Evolutionary conservation across 1,284 basidiomycete species (phyloP).

Genomic region (Austropuccinia psidii): DNA sequence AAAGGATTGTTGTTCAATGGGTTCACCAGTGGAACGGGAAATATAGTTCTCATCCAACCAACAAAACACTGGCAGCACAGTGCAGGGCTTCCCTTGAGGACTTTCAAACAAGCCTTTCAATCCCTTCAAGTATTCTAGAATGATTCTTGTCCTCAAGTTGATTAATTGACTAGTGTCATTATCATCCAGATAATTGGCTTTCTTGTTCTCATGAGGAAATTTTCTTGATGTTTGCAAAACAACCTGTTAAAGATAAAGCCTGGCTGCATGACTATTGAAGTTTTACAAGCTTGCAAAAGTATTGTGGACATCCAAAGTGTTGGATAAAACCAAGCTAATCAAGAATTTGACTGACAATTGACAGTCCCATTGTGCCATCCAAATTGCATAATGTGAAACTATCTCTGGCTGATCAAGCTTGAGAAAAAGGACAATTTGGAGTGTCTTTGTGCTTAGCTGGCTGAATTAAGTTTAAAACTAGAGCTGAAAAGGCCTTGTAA

Average conservation of each 20-base stretch:
- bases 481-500: slow-evolving; percentile 22
- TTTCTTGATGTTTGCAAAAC: not conserved
- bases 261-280: slow-evolving; percentile 3
- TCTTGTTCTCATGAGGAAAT: not conserved
- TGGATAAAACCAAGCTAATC: not conserved
- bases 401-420: slow-evolving; percentile 58
- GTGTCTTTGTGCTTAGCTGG: slow-evolving; percentile 40
- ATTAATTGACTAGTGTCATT: not conserved
- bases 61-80: slow-evolving; percentile 5
- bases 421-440: slow-evolving; percentile 61
- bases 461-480: slow-evolving; percentile 5
- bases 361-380: slow-evolving; percentile 64
- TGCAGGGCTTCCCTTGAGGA: not conserved
- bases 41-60: slow-evolving; percentile 1
- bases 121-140: slow-evolving; percentile 20
- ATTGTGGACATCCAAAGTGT: not conserved
- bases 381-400: slow-evolving; percentile 66
- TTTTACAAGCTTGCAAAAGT: slow-evolving; percentile 6
- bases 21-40: not conserved
- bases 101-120: not conserved
- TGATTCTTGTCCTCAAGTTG: slow-evolving; percentile 8
- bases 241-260: slow-evolving; percentile 20
- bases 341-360: slow-evolving; percentile 62
- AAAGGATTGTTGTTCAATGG: not conserved
- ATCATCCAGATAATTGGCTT: not conserved